Evolutionary conservation across 306 rosid species (phyloP), one percentile per base, ranked within the genome.

Genomic region (Crotalaria pallida): DNA sequence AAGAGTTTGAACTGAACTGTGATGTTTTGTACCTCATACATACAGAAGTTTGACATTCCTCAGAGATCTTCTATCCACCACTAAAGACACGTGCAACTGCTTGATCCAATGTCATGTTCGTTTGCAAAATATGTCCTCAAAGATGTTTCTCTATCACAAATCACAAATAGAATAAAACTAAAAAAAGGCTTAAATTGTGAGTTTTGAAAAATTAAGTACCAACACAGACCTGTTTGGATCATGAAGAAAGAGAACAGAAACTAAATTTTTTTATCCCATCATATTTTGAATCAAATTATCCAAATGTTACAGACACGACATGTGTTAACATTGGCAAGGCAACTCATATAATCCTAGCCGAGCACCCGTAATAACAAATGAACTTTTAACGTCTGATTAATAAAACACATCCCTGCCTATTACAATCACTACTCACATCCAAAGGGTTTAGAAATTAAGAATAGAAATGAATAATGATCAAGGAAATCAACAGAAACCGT

Each of bases 11-110:
- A 26, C 43, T 69, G 36, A 63, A 56, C 24, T 31, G 53, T 31
- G 48, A 16, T 43, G 13, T 3, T 45, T 23, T 56, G 45, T 84
- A 87, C 89, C 92, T 87, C 77, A 67, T 77, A 82, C 67, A 79
- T 43, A 67, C 73, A 72, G 77, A 84, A 77, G 77, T 82, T 86
- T 61, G 92, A 80, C 88, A 87, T 87, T 84, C 80, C 88, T 84
- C 36, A 63, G 29, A 70, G 77, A 73, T 78, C 52, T 73, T 81
- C 40, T 84, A 87, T 57, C 87, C 87, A 43, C 88, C 85, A 74
- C 88, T 67, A 50, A 76, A 56, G 53, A 62, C 57, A 67, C 66
- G 80, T 16, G 78, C 70, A 65, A 70, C 65, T 51, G 69, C 58
- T 87, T 87, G 83, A 58, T 72, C 75, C 66, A 74, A 65, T 72